Evolutionary conservation across 345 rosid species (phyloP), one percentile per base, ranked within the genome.

Genomic region (Rhodomyrtus tomentosa): DNA sequence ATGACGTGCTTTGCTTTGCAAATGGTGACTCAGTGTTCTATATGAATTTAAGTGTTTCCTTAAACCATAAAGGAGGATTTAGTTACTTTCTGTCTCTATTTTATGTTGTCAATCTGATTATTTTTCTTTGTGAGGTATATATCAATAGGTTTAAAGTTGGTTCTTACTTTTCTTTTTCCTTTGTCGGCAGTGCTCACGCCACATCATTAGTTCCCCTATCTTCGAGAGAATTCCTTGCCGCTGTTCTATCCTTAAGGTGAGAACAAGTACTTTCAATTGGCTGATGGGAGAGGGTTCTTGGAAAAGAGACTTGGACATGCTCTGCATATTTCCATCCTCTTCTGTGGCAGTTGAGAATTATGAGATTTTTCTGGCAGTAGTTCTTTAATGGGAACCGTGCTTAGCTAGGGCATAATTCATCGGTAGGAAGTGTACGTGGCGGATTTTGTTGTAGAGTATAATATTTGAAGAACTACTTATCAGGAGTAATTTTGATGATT

Each of bases 171-270:
- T 62, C 38, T 62, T 83, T 54, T 48, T 45, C 51, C 54, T 83
- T 83, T 68, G 53, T 83, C 45, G 54, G 54, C 84, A 83, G 84
- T 83, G 38, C 74, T 83, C 53, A 59, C 84, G 42, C 84, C 84
- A 83, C 42, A 68, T 62, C 84, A 83, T 29, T 83, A 83, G 84
- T 62, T 59, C 42, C 54, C 38, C 25, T 50, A 54, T 32, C 55
- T 55, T 81, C 5, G 25, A 83, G 80, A 83, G 79, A 83, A 62
- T 42, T 68, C 40, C 38, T 83, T 83, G 38, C 76, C 40, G 80
- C 40, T 49, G 83, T 83, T 59, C 53, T 25, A 14, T 56, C 54
- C 42, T 58, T 56, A 58, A 59, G 84, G 84, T 59, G 76, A 83
- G 80, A 56, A 50, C 53, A 51, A 51, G 25, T 59, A 27, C 42